phyloP scores from a whole-genome alignment of 2,329 filamentous ascomycete species.

The Teratosphaeria nubilosa region DNA sequence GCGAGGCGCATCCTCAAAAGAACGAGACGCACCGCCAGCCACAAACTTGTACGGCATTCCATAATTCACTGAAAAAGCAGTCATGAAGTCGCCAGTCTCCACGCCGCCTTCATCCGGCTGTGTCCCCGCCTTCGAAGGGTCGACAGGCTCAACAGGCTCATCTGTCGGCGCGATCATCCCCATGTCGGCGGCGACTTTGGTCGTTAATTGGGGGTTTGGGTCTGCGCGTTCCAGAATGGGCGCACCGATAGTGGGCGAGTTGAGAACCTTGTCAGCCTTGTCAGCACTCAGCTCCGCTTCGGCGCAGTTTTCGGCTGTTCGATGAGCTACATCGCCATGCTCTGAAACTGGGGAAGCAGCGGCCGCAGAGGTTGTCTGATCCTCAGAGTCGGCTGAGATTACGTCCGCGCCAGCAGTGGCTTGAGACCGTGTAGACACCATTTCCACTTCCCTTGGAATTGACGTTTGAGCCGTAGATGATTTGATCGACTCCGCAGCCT shows the following conservation, averaged over 20 bases:
- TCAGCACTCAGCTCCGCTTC: too few relatives aligned
- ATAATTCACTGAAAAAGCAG: conserved; percentile 25
- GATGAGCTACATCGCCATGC: not conserved
- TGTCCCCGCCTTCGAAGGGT: not conserved
- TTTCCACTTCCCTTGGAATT: too few relatives aligned
- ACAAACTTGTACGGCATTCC: conserved; percentile 60
- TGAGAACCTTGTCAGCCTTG: too few relatives aligned
- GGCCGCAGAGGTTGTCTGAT: not conserved
- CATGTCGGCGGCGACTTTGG: not conserved
- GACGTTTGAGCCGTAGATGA: too few relatives aligned
- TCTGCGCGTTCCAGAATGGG: too few relatives aligned
- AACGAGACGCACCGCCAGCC: conserved; percentile 42
- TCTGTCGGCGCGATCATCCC: not conserved
- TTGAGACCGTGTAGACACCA: too few relatives aligned
- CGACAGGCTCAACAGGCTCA: not conserved
- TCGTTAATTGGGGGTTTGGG: too few relatives aligned
- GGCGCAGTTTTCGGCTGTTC: too few relatives aligned
- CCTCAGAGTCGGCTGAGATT: not conserved
- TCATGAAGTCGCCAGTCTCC: conserved; percentile 24
- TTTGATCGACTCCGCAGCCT: too few relatives aligned
- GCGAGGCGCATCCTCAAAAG: conserved; percentile 39
- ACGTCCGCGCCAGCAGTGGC: not conserved
- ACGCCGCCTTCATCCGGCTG: not conserved
- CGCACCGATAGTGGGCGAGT: too few relatives aligned
- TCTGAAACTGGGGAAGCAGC: not conserved